phyloP scores from a whole-genome alignment of 306 rosid species.

The Heteromeles arbutifolia region DNA sequence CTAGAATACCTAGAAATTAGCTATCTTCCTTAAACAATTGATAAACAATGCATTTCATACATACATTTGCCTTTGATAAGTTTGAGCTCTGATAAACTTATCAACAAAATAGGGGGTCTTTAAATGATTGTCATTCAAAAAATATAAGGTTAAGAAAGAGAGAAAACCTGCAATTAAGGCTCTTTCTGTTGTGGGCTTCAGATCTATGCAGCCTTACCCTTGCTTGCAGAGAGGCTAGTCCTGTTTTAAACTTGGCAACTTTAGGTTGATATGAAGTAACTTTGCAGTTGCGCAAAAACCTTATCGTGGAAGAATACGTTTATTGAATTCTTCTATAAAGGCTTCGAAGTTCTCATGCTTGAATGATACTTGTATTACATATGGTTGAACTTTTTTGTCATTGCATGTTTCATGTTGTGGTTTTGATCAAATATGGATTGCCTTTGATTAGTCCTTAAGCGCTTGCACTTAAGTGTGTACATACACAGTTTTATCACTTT shows the following conservation, averaged over 20 bases:
- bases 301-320: background rate
- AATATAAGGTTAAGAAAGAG: background rate
- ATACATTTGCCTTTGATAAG: background rate
- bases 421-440: background rate
- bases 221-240: background rate
- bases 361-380: background rate
- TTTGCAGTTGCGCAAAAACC: background rate
- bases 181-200: background rate
- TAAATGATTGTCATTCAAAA: background rate
- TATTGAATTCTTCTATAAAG: background rate
- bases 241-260: background rate
- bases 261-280: background rate
- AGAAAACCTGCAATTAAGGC: background rate
- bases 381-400: background rate
- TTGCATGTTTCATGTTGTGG: background rate
- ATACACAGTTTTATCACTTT: background rate
- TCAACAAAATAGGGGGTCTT: background rate
- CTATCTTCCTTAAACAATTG: background rate
- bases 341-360: background rate
- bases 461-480: background rate
- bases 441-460: background rate
- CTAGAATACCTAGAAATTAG: background rate
- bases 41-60: background rate
- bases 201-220: background rate
- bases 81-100: background rate